A percentile compares a stretch with the other conserved stretches of the same genome.
These are phyloP conservation scores for Podospora anserina DNA, from an alignment of 495 filamentous ascomycete genomes.

Conservation along the genomic window DNA sequence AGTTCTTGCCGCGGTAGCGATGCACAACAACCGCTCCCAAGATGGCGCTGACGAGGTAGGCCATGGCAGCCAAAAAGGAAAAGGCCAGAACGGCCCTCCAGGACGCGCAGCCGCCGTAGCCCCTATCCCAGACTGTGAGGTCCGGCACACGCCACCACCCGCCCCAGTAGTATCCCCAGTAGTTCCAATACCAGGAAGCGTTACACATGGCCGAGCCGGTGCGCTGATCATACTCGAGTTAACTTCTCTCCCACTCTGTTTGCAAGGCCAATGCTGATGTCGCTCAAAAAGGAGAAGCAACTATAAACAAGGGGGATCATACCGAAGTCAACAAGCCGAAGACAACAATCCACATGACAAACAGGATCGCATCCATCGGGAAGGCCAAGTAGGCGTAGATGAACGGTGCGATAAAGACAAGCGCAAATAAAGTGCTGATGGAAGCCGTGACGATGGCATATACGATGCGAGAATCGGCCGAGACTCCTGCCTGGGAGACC, in stretches of 20 bases:
- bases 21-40: constrained; percentile 18
- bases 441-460: constrained; percentile 21
- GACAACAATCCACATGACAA: constrained; percentile 28
- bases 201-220: constrained; percentile 19
- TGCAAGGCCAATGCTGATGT: too few species aligned
- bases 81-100: constrained; percentile 26
- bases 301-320: neutral
- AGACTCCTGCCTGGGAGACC: constrained; percentile 9
- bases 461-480: constrained; percentile 20
- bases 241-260: neutral
- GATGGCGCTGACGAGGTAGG: constrained; percentile 22
- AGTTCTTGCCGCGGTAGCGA: constrained; percentile 6
- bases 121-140: neutral
- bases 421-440: constrained; percentile 22
- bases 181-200: constrained; percentile 24
- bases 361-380: constrained; percentile 25
- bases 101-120: constrained; percentile 13
- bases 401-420: constrained; percentile 28
- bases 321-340: constrained; percentile 27
- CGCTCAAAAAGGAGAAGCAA: too few species aligned
- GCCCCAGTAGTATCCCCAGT: constrained; percentile 31
- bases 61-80: constrained; percentile 25
- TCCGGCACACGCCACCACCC: constrained; percentile 15
- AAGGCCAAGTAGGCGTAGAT: constrained; percentile 24
- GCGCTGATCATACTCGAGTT: constrained; percentile 12